phyloP scores from a whole-genome alignment of 2,329 filamentous ascomycete species.

The Fusarium austroafricanum region DNA sequence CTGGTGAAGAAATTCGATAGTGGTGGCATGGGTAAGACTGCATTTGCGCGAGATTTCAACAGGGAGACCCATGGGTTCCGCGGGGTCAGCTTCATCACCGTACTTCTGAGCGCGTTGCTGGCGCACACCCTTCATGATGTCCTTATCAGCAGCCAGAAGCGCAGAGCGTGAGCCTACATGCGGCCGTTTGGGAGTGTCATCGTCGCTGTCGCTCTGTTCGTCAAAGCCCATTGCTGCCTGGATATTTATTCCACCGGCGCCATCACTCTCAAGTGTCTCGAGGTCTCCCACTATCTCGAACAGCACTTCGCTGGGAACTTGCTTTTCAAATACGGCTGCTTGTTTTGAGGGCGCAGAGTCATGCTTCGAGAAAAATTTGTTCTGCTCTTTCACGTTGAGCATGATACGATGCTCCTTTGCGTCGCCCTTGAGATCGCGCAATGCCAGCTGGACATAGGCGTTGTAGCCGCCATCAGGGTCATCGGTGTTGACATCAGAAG shows the following conservation, averaged over 20 bases:
- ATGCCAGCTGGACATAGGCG: constrained; percentile 77
- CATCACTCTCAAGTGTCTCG: constrained; percentile 60
- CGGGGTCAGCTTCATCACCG: constrained; percentile 60
- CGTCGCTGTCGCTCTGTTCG: constrained; percentile 76
- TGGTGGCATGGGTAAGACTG: constrained; percentile 85
- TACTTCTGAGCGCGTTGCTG: constrained; percentile 71
- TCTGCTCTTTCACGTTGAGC: constrained; percentile 90
- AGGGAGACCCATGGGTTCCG: constrained; percentile 65
- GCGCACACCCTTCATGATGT: constrained; percentile 73
- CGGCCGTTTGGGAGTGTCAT: constrained; percentile 63
- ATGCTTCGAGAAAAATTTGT: constrained; percentile 78
- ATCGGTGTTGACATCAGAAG: constrained; percentile 76
- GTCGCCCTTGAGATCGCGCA: constrained; percentile 83
- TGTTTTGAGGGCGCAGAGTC: constrained; percentile 61
- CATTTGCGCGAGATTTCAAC: constrained; percentile 69
- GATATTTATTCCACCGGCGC: constrained; percentile 67
- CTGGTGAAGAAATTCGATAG: constrained; percentile 94
- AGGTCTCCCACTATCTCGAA: constrained; percentile 73
- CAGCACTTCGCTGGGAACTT: constrained; percentile 77
- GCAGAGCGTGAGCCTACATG: constrained; percentile 78
- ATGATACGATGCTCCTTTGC: constrained; percentile 80
- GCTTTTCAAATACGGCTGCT: constrained; percentile 70
- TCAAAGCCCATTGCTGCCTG: constrained; percentile 74
- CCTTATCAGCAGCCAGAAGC: constrained; percentile 71
- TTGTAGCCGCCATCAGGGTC: constrained; percentile 72